Evolutionary conservation across 2,329 filamentous ascomycete genomes (phyloP), one percentile per base, ranked within the genome.

Genomic region (Botrytis fabae): DNA sequence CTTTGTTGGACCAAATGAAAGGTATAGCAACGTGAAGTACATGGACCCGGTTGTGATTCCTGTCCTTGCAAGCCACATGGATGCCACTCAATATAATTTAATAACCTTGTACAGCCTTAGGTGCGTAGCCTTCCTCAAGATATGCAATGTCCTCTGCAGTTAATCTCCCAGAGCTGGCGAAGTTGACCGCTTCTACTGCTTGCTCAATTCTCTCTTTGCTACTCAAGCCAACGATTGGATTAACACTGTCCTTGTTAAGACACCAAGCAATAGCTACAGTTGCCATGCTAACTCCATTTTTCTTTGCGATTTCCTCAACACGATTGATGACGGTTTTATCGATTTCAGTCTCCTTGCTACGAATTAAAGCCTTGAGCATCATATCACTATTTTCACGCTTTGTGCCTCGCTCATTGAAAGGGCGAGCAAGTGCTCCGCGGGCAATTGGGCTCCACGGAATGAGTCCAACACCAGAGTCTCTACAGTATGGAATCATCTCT

Each of bases 241-340:
- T 84, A 65, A 83, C 83, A 4, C 82, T 83, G 72, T 83, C 82
- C 75, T 84, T 83, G 71, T 82, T 82, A 73, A 87, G 73, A 20
- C 82, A 81, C 89, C 89, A 91, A 7, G 88, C 88, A 65, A 87
- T 85, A 1, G 88, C 87, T 57, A 91, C 84, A 73, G 86, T 84
- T 61, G 86, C 85, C 88, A 91, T 91, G 73, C 83, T 87, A 76
- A 87, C 84, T 0, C 84, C 85, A 76, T 85, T 85, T 82, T 87
- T 89, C 77, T 85, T 84, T 5, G 88, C 86, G 59, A 90, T 75
- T 78, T 89, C 84, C 80, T 89, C 85, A 9, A 90, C 86, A 0
- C 87, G 83, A 2, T 72, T 71, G 44, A 79, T 77, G n/a, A 80
- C 73, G 18, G 60, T 64, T 69, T 78, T 76, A 51, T 81, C 81